These are phyloP conservation scores for Chrysoporthe deuterocubensis DNA, from an alignment of 2,329 filamentous ascomycete genomes.

Conservation along the genomic window DNA sequence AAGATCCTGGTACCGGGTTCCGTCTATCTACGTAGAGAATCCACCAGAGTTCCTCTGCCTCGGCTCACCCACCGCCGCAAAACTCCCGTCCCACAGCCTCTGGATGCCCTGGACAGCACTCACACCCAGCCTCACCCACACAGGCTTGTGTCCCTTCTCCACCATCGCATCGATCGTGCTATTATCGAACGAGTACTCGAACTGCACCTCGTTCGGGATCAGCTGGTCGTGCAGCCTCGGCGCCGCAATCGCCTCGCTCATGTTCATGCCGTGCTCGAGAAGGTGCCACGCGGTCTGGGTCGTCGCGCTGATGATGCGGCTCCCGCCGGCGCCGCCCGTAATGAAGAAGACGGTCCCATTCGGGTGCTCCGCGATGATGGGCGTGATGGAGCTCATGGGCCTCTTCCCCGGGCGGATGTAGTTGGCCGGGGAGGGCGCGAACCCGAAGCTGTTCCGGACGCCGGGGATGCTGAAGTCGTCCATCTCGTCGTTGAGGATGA, in stretches of 20 bases:
- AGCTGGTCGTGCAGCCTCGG: slow-evolving; percentile 85
- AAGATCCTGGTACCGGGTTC: neutral
- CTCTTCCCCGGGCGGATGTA: slow-evolving; percentile 82
- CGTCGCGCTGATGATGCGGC: slow-evolving; percentile 80
- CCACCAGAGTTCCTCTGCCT: slow-evolving; percentile 76
- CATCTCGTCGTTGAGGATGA: slow-evolving; percentile 77
- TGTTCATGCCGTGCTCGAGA: slow-evolving; percentile 67
- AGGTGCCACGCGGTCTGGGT: slow-evolving; percentile 79
- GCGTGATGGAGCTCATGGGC: slow-evolving; percentile 80
- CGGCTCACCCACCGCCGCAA: slow-evolving; percentile 84
- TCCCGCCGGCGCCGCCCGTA: slow-evolving; percentile 80
- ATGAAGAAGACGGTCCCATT: slow-evolving; percentile 72
- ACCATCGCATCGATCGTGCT: slow-evolving; percentile 68
- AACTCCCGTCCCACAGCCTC: slow-evolving; percentile 64
- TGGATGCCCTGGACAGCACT: slow-evolving; percentile 77
- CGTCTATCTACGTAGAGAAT: slow-evolving; percentile 41
- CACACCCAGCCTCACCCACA: slow-evolving; percentile 66
- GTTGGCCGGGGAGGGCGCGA: slow-evolving; percentile 78
- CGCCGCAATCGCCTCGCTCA: slow-evolving; percentile 64
- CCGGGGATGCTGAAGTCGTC: slow-evolving; percentile 87
- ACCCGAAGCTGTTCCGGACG: slow-evolving; percentile 80
- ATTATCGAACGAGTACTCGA: slow-evolving; percentile 77
- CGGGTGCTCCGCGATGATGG: slow-evolving; percentile 72
- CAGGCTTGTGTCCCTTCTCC: slow-evolving; percentile 73
- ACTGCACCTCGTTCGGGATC: slow-evolving; percentile 66